Evolutionary conservation across 2,329 filamentous ascomycete genomes (phyloP), one percentile per base, ranked within the genome.

Genomic region (Ascocoryne sarcoides): DNA sequence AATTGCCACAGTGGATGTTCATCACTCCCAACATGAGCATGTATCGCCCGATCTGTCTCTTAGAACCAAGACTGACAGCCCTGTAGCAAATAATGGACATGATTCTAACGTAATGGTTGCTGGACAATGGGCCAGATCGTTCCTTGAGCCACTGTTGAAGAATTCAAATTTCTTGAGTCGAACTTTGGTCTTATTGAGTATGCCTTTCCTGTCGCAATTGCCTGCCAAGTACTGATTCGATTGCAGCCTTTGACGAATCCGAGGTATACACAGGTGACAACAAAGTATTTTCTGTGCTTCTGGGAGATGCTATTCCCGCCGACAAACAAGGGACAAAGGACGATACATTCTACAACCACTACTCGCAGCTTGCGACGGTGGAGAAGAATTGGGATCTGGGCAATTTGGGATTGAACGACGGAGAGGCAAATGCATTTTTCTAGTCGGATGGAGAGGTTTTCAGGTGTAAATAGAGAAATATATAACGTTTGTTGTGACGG

Each of bases 1-100:
- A 65, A 32, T 70, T 89, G n/a, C 84, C 84, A 3, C 84, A 88
- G 63, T 78, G 75, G 74, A 71, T 76, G 62, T 83, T 83, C 62
- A 76, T 84, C 55, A 82, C 79, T 0, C 81, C 80, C 1, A 83
- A 84, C 65, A 82, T 84, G 79, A 81, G 50, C 51, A 33, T 37
- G 46, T 45, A 8, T 31, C 12, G 12, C 18, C 7, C 10, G 10
- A 3, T 4, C 10, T 4, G 12, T 16, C 2, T 1, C 5, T 14
- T 16, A n/a, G 18, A 35, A 10, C 2, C 37, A 12, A 12, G n/a
- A 34, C 15, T 37, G 3, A 37, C 12, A 26, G 16, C 5, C 30
- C 21, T 10, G 8, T 17, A 74, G 80, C 80, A 9, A 76, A 74
- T 38, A 79, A 87, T 53, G 84, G 79, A 26, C 84, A 90, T 55